Evolutionary conservation across 495 filamentous ascomycete species (phyloP), one percentile per base, ranked within the genome.

Genomic region (Podospora appendiculata): DNA sequence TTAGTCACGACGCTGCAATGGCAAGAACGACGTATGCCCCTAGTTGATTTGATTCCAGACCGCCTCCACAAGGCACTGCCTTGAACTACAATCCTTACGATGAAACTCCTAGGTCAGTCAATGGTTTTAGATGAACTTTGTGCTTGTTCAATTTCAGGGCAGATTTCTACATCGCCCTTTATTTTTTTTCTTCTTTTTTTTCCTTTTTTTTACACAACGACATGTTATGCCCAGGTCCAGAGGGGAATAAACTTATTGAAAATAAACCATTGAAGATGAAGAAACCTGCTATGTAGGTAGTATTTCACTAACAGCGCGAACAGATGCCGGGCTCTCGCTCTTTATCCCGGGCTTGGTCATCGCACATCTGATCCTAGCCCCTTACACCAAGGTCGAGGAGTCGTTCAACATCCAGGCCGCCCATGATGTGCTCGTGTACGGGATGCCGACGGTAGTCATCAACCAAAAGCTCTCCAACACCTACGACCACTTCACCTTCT

Each of bases 341-440:
- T 68, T 80, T 32, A 79, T 95, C 52, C 85, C 87, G 2, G 56
- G 65, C 2, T 64, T 89, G 36, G 79, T 96, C 56, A 63, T 91
- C 16, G 46, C 89, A 25, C 92, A 99, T 66, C 79, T 96, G 46
- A 53, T 83, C 50, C 67, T 80, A 8, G 83, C 94, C 13, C 94
- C 93, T 1, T 96, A 93, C 72, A 96, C 94, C 45, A 99, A 99
- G 69, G 94, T 99, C 50, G 93, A 99, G 65, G 93, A 99, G 71
- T 96, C 91, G 0, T 99, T 99, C 79, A 95, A 95, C 59, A 82
- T 97, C 48, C 93, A 99, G 65, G 93, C 93, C 0, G 83, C 84
- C 6, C 94, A 97, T 68, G 93, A 99, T 63, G 86, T 97, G 35
- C 63, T 93, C 13, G 79, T 76, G 3, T 90, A 90, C 67, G 88